Evolutionary conservation across 2,329 filamentous ascomycete species (phyloP), one percentile per base, ranked within the genome.

Genomic region (Nemania sp.): DNA sequence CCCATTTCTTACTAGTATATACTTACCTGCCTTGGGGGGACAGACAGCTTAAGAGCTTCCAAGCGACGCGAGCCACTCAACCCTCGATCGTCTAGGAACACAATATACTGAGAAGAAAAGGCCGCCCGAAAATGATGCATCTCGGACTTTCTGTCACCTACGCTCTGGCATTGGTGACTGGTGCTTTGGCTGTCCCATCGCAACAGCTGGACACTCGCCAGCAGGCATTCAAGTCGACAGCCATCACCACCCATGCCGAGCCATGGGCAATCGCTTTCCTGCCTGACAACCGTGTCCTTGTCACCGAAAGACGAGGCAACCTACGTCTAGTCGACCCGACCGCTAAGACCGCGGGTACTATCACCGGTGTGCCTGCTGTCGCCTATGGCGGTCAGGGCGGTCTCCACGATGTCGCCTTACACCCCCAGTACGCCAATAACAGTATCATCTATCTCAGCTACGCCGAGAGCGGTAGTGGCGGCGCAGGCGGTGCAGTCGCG

Each of bases 361-460:
- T 67, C 59, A 67, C 64, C 32, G 64, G 64, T 51, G 47, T 59
- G 47, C 64, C 64, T 43, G 18, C 64, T 32, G 64, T 67, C 54
- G 64, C 64, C 54, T 67, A 67, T 53, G 64, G 26, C 47, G 64
- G 64, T 11, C 64, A 67, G 64, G 64, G 64, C 54, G 64, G 64
- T 55, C 64, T 67, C 47, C 64, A 67, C 47, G 64, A 67, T 54
- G 64, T 67, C 54, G 64, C 64, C 59, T 51, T 67, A 43, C 64
- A 67, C 38, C 64, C 64, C 38, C 26, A 67, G 13, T 67, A 67
- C 59, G 47, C 64, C 29, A 54, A 67, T 35, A 67, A 67, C 29
- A 59, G 59, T 49, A 63, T 67, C 22, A 55, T 67, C 35, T 67
- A 67, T 59, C 5, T 67, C 59, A 67, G 64, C 64, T 67, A 67